Conservation (phyloP, 2,329 filamentous ascomycete genomes). For the Cladorrhinum sp. region DNA sequence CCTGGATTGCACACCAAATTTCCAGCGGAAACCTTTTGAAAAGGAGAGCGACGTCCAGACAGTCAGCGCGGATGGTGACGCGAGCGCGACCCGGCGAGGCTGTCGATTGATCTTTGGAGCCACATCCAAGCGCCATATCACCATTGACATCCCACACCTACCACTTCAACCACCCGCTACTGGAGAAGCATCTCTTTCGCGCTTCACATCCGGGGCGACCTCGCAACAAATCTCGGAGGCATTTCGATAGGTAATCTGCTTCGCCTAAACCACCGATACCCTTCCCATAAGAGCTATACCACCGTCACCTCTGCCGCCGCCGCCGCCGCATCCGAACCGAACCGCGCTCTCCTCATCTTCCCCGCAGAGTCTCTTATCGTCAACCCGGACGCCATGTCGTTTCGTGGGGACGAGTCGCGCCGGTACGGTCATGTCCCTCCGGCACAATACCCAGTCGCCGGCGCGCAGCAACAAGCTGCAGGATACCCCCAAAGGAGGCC, state of each 20-base stretch:
- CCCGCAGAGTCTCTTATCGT: not conserved
- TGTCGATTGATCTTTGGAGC: constrained; percentile 8
- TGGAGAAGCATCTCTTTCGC: not conserved
- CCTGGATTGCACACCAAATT: not conserved
- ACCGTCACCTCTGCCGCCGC: constrained; percentile 1
- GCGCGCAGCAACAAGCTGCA: constrained; percentile 35
- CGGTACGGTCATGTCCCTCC: constrained; percentile 66
- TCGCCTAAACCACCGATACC: not conserved
- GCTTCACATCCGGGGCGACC: not conserved
- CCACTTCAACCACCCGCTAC: not conserved
- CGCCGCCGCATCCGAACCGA: not conserved
- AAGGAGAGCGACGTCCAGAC: not conserved
- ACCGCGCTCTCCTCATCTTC: not conserved
- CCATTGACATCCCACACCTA: not conserved
- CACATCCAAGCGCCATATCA: not conserved
- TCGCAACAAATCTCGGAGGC: not conserved
- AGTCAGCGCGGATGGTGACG: not conserved
- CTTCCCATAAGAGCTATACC: not conserved
- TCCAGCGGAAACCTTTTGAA: not conserved
- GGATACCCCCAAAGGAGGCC: constrained; percentile 51
- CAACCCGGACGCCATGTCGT: constrained; percentile 51
- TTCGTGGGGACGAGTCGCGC: constrained; percentile 59
- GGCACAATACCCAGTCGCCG: constrained; percentile 57
- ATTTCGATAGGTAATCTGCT: not conserved
- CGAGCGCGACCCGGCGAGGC: not conserved